These are phyloP conservation scores for Vachellia pachyceras DNA, from an alignment of 306 rosid species.

Conservation along the genomic window DNA sequence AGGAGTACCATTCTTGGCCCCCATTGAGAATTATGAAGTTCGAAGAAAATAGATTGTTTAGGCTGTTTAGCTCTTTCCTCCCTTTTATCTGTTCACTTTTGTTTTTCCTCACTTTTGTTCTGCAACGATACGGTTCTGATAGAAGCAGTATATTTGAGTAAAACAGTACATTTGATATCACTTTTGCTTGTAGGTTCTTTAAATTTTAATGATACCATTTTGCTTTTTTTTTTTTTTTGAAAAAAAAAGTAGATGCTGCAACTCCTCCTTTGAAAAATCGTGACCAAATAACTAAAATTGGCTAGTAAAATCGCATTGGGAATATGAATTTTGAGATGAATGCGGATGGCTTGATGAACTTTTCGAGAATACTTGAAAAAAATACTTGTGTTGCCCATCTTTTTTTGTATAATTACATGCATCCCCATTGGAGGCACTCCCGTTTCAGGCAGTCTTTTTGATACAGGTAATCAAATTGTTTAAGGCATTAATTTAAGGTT, in stretches of 20 bases:
- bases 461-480: too few species aligned
- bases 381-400: too few species aligned
- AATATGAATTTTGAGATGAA: too few species aligned
- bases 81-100: neutral
- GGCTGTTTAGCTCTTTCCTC: conserved; percentile 15
- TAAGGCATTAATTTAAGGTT: neutral
- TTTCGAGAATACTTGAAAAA: too few species aligned
- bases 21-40: neutral
- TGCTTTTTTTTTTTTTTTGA: too few species aligned
- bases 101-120: neutral
- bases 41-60: conserved; percentile 28
- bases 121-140: neutral
- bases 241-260: neutral
- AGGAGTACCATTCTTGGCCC: conserved; percentile 41
- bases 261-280: neutral
- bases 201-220: too few species aligned
- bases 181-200: too few species aligned
- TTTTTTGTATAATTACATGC: too few species aligned
- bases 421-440: too few species aligned
- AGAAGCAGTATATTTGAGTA: neutral
- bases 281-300: neutral
- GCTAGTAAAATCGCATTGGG: neutral
- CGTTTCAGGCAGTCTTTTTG: too few species aligned
- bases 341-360: too few species aligned
- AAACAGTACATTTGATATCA: neutral